These are phyloP conservation scores for Globomyces pollinis-pini DNA, from an alignment of 192 early-diverging fungal species.

Conservation along the genomic window DNA sequence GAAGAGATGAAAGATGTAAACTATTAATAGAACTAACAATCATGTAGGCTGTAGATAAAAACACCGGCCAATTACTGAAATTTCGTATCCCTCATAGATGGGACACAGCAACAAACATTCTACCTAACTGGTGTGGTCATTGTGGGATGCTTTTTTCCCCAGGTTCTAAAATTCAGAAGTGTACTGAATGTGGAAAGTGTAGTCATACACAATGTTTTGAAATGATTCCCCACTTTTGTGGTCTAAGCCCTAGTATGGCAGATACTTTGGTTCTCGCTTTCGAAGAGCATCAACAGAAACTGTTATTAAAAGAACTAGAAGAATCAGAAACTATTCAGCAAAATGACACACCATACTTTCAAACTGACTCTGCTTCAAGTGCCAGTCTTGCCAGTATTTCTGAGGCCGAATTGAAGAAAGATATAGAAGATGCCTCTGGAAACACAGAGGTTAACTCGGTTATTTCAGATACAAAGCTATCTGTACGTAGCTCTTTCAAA, in stretches of 20 bases:
- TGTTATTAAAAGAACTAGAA: slow-evolving; percentile 29
- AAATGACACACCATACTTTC: slow-evolving; percentile 7
- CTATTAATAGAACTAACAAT: too few species aligned
- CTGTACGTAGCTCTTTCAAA: too few species aligned
- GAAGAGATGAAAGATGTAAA: slow-evolving; percentile 36
- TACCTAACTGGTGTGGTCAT: slow-evolving; percentile 88
- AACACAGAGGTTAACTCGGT: too few species aligned
- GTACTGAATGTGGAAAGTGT: slow-evolving; percentile 29
- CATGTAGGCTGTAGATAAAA: too few species aligned
- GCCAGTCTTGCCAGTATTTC: not conserved
- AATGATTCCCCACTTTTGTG: slow-evolving; percentile 38
- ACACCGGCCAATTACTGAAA: slow-evolving; percentile 56
- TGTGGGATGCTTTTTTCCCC: slow-evolving; percentile 67
- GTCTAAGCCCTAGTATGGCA: slow-evolving; percentile 28
- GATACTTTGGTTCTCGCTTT: slow-evolving; percentile 32
- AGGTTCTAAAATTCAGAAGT: slow-evolving; percentile 24
- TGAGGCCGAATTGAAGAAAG: not conserved
- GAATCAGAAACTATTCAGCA: slow-evolving; percentile 28
- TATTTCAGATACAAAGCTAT: not conserved
- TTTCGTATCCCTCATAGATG: slow-evolving; percentile 95
- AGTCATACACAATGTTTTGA: slow-evolving; percentile 27
- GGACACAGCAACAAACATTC: slow-evolving; percentile 71
- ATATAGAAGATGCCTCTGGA: not conserved
- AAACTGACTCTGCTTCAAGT: too few species aligned
- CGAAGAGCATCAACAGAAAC: slow-evolving; percentile 28